Base-by-base conservation (phyloP, 495 filamentous ascomycete genomes). In the Bombardia bombarda region DNA sequence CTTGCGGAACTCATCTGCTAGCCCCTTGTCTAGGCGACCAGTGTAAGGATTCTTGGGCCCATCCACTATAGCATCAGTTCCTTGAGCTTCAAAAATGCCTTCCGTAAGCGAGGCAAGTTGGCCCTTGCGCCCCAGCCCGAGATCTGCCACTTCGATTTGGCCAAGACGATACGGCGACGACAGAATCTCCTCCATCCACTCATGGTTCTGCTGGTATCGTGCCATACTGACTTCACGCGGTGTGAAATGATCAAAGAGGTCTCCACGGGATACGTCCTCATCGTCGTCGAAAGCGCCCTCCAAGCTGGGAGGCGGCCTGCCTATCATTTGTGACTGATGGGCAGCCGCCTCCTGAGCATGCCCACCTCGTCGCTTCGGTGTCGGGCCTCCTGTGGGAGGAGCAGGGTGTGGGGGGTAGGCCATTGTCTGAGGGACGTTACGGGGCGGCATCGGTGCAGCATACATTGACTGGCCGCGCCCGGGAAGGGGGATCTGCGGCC, bases 111-210 rank as follows among this genome's bases (percentile, higher is more conserved):
- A 70, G 31, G 84, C 80, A 12, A 98, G 79, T 58, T 89, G 85
- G 10, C 92, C 92, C 57, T 84, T 86, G 5, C 88, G 75, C 4
- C 92, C 92, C 3, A 96, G 64, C 0, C 88, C 89, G 7, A 97
- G 74, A 53, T 95, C 89, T 3, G 87, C 75, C 4, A 89, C 86
- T n/a, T 80, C 78, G 35, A 98, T 90, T 51, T 92, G 84, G 18
- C 72, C 71, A 43, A 86, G 85, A 14, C 81, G 69, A 50, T 90
- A 95, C 0, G 88, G 86, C 0, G 88, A 95, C 2, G 82, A 83
- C 34, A 95, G 73, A n/a, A 98, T 79, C 63, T 98, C 90, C 54
- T 95, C 92, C 85, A 97, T 94, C 92, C 90, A 96, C 61, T 95
- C 89, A 51, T 97, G 92, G 54, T 98, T 92, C 53, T 95, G 92